Percentiles rank a stretch among this genome's conserved stretches.
These are phyloP conservation scores for Aurantiochytrium sp. DNA, from an alignment of 108 stramenopile genomes.

Conservation along the genomic window DNA sequence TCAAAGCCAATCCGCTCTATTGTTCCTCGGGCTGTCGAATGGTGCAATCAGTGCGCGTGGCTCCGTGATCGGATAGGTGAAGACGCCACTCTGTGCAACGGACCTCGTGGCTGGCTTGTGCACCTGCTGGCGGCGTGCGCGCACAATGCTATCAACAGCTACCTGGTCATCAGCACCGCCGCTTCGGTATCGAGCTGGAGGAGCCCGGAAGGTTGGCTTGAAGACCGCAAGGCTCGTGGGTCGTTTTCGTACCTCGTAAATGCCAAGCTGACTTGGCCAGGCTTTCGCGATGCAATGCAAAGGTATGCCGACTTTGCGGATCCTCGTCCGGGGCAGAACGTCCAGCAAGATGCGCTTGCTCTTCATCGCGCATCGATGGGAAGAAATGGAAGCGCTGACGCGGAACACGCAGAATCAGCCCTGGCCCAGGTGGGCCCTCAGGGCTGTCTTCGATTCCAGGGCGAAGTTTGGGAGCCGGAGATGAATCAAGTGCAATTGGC, in stretches of 20 bases:
- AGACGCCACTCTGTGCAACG: too few species aligned
- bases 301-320: neutral
- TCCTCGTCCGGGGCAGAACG: too few species aligned
- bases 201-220: neutral
- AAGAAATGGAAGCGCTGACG: too few species aligned
- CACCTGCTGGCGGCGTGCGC: neutral
- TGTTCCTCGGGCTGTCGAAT: neutral
- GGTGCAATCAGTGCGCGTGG: neutral
- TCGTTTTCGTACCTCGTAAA: neutral
- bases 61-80: neutral
- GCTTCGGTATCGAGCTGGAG: neutral
- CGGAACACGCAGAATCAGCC: too few species aligned
- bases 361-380: too few species aligned
- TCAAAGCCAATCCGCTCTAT: neutral
- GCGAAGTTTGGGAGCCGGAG: neutral
- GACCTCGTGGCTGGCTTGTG: neutral
- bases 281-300: neutral
- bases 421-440: neutral
- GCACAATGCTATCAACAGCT: neutral
- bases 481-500: neutral
- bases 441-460: neutral
- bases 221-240: neutral
- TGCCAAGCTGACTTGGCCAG: neutral
- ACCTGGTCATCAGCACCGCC: neutral
- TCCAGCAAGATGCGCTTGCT: too few species aligned